A percentile compares a stretch with the other conserved stretches of the same genome.
Conservation (phyloP, 208 protist species). For the Angomonas deanei region DNA sequence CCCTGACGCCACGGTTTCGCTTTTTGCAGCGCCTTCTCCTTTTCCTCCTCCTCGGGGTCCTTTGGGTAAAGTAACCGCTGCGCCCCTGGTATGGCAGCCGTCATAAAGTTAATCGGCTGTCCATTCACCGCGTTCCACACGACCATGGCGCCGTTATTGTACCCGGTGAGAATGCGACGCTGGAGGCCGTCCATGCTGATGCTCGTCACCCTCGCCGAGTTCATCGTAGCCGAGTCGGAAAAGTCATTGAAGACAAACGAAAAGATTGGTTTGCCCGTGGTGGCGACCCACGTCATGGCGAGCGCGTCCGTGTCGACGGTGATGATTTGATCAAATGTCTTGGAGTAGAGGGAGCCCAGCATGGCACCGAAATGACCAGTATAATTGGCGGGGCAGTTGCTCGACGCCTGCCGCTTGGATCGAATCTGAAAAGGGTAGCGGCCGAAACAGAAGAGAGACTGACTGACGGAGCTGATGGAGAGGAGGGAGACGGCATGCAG, state of each 20-base stretch:
- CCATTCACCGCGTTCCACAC: conserved; percentile 85
- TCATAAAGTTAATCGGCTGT: conserved; percentile 66
- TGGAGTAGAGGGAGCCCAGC: conserved; percentile 47
- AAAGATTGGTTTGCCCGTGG: conserved; percentile 50
- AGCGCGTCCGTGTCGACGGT: conserved; percentile 67
- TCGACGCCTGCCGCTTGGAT: conserved; percentile 47
- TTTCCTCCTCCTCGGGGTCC: background rate
- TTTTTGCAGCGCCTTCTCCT: background rate
- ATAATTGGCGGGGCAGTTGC: conserved; percentile 48
- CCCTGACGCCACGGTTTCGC: background rate
- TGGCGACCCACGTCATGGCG: conserved; percentile 71
- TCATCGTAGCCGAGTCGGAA: conserved; percentile 56
- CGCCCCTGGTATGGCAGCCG: conserved; percentile 24
- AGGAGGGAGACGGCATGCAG: conserved; percentile 19
- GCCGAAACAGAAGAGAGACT: conserved; percentile 43
- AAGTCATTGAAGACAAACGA: conserved; percentile 76
- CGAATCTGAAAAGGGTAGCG: conserved; percentile 47
- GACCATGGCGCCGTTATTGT: conserved; percentile 63
- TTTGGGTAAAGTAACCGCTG: background rate
- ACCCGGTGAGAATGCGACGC: conserved; percentile 71
- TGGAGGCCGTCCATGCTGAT: conserved; percentile 52
- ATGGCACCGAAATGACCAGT: conserved; percentile 53
- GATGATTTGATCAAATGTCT: conserved; percentile 59
- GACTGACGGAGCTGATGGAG: conserved; percentile 21
- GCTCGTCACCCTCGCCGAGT: conserved; percentile 36